These are phyloP conservation scores for Termitomyces sp. DNA, from an alignment of 768 basidiomycete genomes.

Conservation along the genomic window DNA sequence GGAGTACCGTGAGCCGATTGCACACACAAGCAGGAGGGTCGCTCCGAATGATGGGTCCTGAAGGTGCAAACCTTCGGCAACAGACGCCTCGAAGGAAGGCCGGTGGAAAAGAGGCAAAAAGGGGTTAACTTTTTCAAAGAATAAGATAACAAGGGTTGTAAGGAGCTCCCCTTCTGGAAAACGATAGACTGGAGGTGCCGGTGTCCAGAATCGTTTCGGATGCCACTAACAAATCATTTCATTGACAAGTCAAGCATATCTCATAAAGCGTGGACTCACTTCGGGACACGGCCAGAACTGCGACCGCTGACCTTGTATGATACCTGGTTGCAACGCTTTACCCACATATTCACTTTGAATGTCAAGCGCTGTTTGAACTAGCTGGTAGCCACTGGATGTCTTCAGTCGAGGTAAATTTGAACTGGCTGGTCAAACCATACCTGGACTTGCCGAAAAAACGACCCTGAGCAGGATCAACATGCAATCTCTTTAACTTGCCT, in stretches of 20 bases:
- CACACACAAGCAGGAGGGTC: conserved; percentile 58
- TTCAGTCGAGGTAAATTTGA: background rate
- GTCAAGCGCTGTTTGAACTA: conserved; percentile 51
- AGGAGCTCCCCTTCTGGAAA: conserved; percentile 56
- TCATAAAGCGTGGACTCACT: background rate
- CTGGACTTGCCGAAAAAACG: conserved; percentile 49
- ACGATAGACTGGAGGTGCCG: conserved; percentile 23
- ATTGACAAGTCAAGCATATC: background rate
- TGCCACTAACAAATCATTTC: conserved; percentile 26
- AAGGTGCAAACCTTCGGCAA: conserved; percentile 45
- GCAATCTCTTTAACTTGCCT: conserved; percentile 29
- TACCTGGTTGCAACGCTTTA: conserved; percentile 17
- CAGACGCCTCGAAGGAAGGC: conserved; percentile 54
- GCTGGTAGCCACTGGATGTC: conserved; percentile 37
- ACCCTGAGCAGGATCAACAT: conserved; percentile 31
- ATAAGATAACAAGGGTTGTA: conserved; percentile 51
- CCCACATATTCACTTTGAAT: conserved; percentile 52
- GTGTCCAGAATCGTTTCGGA: conserved; percentile 18
- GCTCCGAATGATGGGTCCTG: conserved; percentile 45
- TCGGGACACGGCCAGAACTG: conserved; percentile 42
- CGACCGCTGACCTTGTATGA: conserved; percentile 28
- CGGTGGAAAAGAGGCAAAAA: conserved; percentile 68
- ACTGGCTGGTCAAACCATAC: conserved; percentile 13
- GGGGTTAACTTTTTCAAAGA: conserved; percentile 53
- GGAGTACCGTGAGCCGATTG: conserved; percentile 54